A percentile compares a stretch with the other conserved stretches of the same genome.
Evolutionary conservation across 192 early-diverging fungal species (phyloP).

Genomic region (Podochytrium sp.): DNA sequence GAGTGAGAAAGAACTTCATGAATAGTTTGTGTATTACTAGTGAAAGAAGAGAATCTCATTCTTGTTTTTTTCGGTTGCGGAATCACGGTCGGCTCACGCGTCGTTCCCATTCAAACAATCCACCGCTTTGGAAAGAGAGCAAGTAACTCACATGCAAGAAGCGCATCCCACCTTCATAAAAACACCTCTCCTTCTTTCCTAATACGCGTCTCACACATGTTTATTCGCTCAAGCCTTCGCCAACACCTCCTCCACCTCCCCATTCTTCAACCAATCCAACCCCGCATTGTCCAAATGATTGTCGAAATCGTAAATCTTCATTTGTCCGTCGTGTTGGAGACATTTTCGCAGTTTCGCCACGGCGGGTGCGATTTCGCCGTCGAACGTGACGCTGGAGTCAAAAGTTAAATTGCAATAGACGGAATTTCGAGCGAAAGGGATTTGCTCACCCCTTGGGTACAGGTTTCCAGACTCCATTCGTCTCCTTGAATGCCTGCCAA

Average conservation of each 20-base stretch:
- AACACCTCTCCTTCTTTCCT: no score
- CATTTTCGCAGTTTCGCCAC: background rate
- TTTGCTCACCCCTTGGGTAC: background rate
- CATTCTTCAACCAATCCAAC: constrained; percentile 67
- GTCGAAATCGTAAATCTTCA: constrained; percentile 63
- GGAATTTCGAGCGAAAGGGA: background rate
- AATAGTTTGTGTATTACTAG: no score
- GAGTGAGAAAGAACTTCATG: no score
- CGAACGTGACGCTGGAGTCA: constrained; percentile 17
- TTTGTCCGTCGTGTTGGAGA: constrained; percentile 1
- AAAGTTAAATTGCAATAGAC: background rate
- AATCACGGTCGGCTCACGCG: no score
- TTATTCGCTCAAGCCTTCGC: background rate
- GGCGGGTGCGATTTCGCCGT: constrained; percentile 1
- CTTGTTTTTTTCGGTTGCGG: no score
- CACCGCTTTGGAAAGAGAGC: no score
- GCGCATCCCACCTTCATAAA: no score
- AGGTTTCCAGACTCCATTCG: constrained; percentile 12
- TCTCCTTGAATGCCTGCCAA: constrained; percentile 18
- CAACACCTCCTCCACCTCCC: background rate
- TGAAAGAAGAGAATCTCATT: no score
- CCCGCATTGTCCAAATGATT: constrained; percentile 69
- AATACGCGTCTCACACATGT: no score
- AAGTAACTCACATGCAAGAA: no score
- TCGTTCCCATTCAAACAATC: no score